These are phyloP conservation scores for Leavenworthia alabamica DNA, from an alignment of 345 rosid genomes.

Conservation along the genomic window DNA sequence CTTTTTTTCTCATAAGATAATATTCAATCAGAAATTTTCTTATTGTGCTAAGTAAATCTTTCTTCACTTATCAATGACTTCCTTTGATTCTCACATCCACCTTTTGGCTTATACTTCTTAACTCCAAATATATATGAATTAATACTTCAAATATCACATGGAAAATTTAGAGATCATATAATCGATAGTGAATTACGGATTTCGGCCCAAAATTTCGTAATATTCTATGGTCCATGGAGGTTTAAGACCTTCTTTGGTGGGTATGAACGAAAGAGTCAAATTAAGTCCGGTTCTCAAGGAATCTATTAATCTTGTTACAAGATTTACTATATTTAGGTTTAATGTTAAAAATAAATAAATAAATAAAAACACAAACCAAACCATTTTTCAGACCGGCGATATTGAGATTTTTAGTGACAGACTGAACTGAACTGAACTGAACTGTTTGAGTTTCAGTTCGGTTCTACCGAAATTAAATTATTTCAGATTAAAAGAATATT, in stretches of 20 bases:
- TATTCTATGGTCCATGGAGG: too few species aligned
- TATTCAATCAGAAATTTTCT: not conserved
- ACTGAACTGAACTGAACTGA: not conserved
- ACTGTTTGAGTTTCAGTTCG: not conserved
- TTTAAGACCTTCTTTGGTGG: not conserved
- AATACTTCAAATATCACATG: too few species aligned
- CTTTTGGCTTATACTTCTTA: too few species aligned
- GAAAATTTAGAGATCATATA: too few species aligned
- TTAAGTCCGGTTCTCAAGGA: conserved; percentile 6
- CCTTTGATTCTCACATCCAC: not conserved
- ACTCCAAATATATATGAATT: not conserved
- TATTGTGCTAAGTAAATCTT: not conserved
- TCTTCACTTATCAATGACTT: not conserved
- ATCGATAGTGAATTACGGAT: too few species aligned
- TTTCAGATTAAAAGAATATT: too few species aligned
- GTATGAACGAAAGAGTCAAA: not conserved
- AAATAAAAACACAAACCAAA: not conserved
- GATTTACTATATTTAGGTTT: not conserved
- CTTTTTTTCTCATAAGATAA: too few species aligned
- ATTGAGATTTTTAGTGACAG: not conserved
- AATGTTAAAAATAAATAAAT: too few species aligned
- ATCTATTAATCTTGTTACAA: not conserved
- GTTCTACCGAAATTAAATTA: not conserved
- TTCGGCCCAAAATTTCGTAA: too few species aligned
- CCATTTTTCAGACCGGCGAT: not conserved